A percentile compares a stretch with the other conserved stretches of the same genome.
Conservation (phyloP, 108 stramenopile species). For the Fistulifera pelliculosa region DNA sequence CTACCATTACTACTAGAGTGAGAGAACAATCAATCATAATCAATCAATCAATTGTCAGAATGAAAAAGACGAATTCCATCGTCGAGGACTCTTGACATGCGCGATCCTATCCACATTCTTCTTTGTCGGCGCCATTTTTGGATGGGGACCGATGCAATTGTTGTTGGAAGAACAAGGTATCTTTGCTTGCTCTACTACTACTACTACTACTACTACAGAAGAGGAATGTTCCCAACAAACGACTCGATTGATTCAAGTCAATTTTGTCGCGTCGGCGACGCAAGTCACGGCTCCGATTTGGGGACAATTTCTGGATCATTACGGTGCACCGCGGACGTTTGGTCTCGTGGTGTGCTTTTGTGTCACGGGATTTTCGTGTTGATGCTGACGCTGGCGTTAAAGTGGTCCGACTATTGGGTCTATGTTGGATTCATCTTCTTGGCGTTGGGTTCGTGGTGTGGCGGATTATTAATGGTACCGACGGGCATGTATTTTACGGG, state of each 20-base stretch:
- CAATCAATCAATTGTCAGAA: too few relatives aligned
- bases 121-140: slow-evolving; percentile 35
- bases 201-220: not conserved
- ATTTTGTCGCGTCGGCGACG: slow-evolving; percentile 12
- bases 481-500: slow-evolving; percentile 2
- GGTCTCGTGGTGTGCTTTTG: slow-evolving; percentile 2
- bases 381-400: not conserved
- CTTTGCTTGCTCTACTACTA: slow-evolving; percentile 4
- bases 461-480: slow-evolving; percentile 8
- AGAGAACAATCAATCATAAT: too few relatives aligned
- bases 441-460: slow-evolving; percentile 1
- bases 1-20: too few relatives aligned
- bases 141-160: slow-evolving; percentile 43
- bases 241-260: slow-evolving; percentile 16
- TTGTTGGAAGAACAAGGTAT: slow-evolving; percentile 27
- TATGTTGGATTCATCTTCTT: slow-evolving; percentile 7
- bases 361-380: not conserved
- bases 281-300: slow-evolving; percentile 15
- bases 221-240: slow-evolving; percentile 28
- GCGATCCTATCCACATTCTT: slow-evolving; percentile 15
- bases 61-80: slow-evolving; percentile 1
- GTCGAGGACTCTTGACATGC: slow-evolving; percentile 10
- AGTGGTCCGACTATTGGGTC: not conserved
- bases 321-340: slow-evolving; percentile 3
- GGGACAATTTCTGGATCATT: slow-evolving; percentile 19